Percentiles rank a stretch among this genome's conserved stretches.
Conservation (phyloP, 257 asterid genomes). For the Solanum pennellii region DNA sequence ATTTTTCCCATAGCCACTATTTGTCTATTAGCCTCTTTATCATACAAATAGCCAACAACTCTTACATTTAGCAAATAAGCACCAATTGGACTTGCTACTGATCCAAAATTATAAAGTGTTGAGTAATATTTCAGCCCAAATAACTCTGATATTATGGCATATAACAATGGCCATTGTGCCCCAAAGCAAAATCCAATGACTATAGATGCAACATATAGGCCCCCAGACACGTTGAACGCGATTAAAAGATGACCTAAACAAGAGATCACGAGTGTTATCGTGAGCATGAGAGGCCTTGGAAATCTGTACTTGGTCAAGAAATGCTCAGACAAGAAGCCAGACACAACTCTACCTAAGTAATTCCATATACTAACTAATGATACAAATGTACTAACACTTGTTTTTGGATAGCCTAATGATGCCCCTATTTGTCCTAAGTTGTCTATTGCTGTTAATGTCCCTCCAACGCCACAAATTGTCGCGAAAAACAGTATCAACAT, state of each 20-base stretch:
- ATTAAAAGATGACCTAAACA: neutral
- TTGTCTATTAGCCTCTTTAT: neutral
- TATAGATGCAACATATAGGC: neutral
- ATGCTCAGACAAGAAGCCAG: neutral
- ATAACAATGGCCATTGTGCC: neutral
- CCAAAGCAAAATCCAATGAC: neutral
- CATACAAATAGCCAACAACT: neutral
- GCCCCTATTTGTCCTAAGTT: neutral
- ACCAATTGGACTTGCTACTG: neutral
- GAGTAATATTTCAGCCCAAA: neutral
- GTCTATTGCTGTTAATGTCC: conserved; percentile 1
- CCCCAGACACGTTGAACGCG: neutral
- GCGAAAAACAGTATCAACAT: neutral
- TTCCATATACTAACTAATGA: neutral
- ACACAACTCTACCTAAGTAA: neutral
- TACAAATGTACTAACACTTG: neutral
- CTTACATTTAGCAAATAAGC: neutral
- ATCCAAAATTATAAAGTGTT: neutral
- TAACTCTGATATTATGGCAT: neutral
- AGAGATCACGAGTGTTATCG: neutral
- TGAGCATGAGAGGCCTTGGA: neutral
- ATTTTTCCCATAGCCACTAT: neutral
- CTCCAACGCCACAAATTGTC: conserved; percentile 2
- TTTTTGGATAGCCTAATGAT: neutral
- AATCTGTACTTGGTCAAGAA: neutral